Percentiles rank a stretch among this genome's conserved stretches.
phyloP scores from a whole-genome alignment of 2,329 filamentous ascomycete genomes.

The Cladosporium velox region DNA sequence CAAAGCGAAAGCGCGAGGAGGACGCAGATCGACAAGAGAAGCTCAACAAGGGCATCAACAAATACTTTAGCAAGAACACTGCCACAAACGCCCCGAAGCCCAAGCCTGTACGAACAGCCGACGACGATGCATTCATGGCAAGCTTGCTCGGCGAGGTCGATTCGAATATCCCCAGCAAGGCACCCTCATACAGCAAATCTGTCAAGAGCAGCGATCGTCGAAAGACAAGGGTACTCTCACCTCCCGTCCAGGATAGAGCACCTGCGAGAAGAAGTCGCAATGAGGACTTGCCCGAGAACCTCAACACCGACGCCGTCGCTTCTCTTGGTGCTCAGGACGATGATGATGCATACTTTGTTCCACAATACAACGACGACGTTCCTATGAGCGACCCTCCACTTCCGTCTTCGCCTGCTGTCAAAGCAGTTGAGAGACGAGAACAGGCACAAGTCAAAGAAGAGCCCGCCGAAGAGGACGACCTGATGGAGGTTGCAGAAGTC shows the following conservation, averaged over 20 bases:
- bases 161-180: conserved; percentile 65
- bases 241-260: conserved; percentile 60
- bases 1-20: conserved; percentile 85
- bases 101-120: conserved; percentile 63
- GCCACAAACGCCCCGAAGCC: conserved; percentile 67
- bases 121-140: conserved; percentile 84
- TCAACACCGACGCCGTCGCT: conserved; percentile 21
- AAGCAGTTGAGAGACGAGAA: conserved; percentile 41
- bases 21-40: conserved; percentile 82
- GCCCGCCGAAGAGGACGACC: conserved; percentile 72
- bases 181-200: conserved; percentile 58
- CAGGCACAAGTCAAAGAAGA: conserved; percentile 67
- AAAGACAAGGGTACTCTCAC: conserved; percentile 78
- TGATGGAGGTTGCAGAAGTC: conserved; percentile 83
- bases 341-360: conserved; percentile 56
- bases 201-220: conserved; percentile 75
- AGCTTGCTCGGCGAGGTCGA: conserved; percentile 87
- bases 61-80: conserved; percentile 85
- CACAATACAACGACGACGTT: conserved; percentile 64
- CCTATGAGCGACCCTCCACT: conserved; percentile 73
- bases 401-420: conserved; percentile 74
- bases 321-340: conserved; percentile 28
- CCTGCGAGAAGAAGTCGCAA: conserved; percentile 15
- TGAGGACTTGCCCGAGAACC: conserved; percentile 19
- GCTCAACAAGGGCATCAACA: conserved; percentile 87